These are phyloP conservation scores for Penicillium fuscoglaucum DNA, from an alignment of 2,329 filamentous ascomycete genomes.

Conservation along the genomic window DNA sequence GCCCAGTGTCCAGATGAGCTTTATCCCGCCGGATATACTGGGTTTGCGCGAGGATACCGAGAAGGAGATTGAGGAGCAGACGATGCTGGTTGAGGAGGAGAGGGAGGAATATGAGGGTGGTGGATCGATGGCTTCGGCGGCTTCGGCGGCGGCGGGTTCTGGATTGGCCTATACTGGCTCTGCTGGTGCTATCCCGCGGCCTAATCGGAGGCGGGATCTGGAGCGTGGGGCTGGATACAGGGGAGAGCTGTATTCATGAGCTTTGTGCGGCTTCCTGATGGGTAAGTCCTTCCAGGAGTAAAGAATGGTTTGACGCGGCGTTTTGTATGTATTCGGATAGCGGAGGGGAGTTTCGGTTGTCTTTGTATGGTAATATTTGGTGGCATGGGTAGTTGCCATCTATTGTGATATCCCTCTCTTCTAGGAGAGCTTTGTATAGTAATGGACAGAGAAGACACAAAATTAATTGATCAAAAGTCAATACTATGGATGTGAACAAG, in stretches of 20 bases:
- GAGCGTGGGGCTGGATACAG: constrained; percentile 37
- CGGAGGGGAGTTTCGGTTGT: constrained; percentile 4
- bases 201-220: constrained; percentile 35
- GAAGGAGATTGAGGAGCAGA: constrained; percentile 48
- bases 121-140: constrained; percentile 17
- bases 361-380: background rate
- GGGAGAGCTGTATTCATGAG: constrained; percentile 40
- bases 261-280: background rate
- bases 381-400: constrained; percentile 9
- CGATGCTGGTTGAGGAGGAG: constrained; percentile 39
- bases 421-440: constrained; percentile 19
- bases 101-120: constrained; percentile 42
- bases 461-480: background rate
- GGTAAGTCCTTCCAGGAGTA: background rate
- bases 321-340: constrained; percentile 7
- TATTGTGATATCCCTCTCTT: constrained; percentile 23
- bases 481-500: background rate
- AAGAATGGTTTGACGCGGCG: background rate
- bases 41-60: constrained; percentile 53
- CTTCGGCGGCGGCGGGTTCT: constrained; percentile 14
- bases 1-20: constrained; percentile 81
- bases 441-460: constrained; percentile 10
- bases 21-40: constrained; percentile 74
- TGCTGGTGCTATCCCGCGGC: constrained; percentile 23
- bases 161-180: constrained; percentile 18